phyloP scores from a whole-genome alignment of 2,329 filamentous ascomycete species.

The Neonectria faginata region DNA sequence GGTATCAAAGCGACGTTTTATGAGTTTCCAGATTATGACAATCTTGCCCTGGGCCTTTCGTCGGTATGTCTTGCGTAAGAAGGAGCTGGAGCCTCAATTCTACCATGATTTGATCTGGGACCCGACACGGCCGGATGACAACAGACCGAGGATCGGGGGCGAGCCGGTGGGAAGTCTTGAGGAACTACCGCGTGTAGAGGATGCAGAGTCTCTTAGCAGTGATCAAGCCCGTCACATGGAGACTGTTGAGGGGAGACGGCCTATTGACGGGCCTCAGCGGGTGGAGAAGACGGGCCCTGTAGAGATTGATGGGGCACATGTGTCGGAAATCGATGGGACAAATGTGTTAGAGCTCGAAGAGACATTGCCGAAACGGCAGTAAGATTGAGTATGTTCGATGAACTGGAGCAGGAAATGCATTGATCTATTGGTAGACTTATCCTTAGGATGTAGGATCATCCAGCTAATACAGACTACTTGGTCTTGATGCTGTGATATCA shows the following conservation, averaged over 20 bases:
- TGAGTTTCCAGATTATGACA: constrained; percentile 49
- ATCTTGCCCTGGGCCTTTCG: constrained; percentile 53
- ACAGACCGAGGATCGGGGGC: constrained; percentile 13
- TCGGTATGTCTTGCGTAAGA: constrained; percentile 40
- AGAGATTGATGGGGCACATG: background rate
- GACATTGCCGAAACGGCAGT: background rate
- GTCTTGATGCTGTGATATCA: background rate
- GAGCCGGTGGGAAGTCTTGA: constrained; percentile 17
- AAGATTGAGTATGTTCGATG: too few relatives aligned
- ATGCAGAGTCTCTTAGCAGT: background rate
- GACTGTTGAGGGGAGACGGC: background rate
- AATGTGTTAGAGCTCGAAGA: too few relatives aligned
- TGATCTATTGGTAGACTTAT: too few relatives aligned
- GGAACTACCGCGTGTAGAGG: constrained; percentile 1
- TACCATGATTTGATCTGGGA: constrained; percentile 52
- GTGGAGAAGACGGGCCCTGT: background rate
- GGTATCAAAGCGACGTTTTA: constrained; percentile 47
- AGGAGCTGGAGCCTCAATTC: constrained; percentile 45
- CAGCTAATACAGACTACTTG: background rate
- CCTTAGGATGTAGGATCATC: background rate
- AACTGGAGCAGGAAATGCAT: too few relatives aligned
- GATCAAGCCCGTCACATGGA: background rate
- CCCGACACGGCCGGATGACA: constrained; percentile 3
- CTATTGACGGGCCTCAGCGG: background rate
- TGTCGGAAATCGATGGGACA: background rate